A percentile compares a stretch with the other conserved stretches of the same genome.
Conservation (phyloP, 768 basidiomycete genomes). For the Suillus lakei region DNA sequence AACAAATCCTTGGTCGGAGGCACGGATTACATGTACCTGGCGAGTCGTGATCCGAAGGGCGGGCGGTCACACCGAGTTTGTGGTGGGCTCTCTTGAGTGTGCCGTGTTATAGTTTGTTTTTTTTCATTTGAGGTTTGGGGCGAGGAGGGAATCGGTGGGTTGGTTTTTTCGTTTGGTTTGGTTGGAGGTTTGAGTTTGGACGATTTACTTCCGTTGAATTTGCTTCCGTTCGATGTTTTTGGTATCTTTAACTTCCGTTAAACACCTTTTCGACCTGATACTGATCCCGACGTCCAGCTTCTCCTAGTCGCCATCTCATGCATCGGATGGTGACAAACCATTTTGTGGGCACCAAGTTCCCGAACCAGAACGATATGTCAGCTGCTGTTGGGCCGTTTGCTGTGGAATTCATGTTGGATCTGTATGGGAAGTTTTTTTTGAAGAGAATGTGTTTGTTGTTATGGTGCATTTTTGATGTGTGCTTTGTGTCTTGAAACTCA, state of each 20-base stretch:
- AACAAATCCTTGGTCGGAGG: constrained; percentile 48
- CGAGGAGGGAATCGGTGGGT: constrained; percentile 60
- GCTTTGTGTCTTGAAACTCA: too few species aligned
- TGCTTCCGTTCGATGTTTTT: too few species aligned
- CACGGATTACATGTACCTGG: constrained; percentile 63
- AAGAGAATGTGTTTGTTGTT: constrained; percentile 78
- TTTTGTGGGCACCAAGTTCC: constrained; percentile 60
- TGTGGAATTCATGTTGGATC: constrained; percentile 78
- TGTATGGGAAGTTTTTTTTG: constrained; percentile 77
- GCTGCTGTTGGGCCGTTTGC: constrained; percentile 84
- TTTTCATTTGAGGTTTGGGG: constrained; percentile 67
- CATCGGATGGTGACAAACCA: constrained; percentile 80
- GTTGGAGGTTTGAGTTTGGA: neutral
- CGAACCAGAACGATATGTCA: constrained; percentile 73
- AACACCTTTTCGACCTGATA: neutral
- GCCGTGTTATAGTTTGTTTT: constrained; percentile 70
- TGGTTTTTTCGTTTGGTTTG: neutral
- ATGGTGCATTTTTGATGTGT: too few species aligned
- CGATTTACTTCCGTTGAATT: too few species aligned
- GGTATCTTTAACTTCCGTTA: too few species aligned
- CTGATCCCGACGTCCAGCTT: constrained; percentile 10
- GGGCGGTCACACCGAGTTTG: constrained; percentile 80
- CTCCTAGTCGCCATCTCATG: constrained; percentile 65
- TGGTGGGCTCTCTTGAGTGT: constrained; percentile 80
- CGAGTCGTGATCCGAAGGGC: constrained; percentile 57